phyloP scores from a whole-genome alignment of 768 basidiomycete species.

The Dendrothele bispora region DNA sequence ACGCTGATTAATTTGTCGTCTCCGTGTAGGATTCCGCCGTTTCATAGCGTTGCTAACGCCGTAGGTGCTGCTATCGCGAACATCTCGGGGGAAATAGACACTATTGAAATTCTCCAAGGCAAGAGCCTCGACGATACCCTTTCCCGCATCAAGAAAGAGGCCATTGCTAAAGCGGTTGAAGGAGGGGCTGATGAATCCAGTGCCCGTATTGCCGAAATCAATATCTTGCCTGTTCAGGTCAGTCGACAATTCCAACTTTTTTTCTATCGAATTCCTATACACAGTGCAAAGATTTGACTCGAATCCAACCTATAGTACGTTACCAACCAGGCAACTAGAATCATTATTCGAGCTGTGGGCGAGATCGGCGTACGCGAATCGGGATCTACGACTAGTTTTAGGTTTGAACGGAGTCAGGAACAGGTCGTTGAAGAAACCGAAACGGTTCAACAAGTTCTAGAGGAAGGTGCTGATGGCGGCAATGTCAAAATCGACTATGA shows the following conservation, averaged over 20 bases:
- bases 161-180: slow-evolving; percentile 43
- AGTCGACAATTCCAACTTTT: too few relatives aligned
- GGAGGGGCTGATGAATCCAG: slow-evolving; percentile 44
- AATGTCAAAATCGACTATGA: slow-evolving; percentile 27
- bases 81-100: slow-evolving; percentile 45
- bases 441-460: slow-evolving; percentile 10
- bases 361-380: slow-evolving; percentile 33
- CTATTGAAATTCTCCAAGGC: slow-evolving; percentile 39
- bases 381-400: too few relatives aligned
- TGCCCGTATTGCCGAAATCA: slow-evolving; percentile 54
- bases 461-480: slow-evolving; percentile 15
- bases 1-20: neutral
- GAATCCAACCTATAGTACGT: slow-evolving; percentile 47
- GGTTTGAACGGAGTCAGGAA: too few relatives aligned
- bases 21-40: slow-evolving; percentile 23
- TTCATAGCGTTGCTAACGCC: slow-evolving; percentile 58
- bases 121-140: slow-evolving; percentile 30
- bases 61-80: slow-evolving; percentile 52
- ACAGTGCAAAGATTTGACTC: slow-evolving; percentile 3
- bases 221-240: slow-evolving; percentile 53
- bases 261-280: slow-evolving; percentile 2
- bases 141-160: slow-evolving; percentile 34
- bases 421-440: slow-evolving; percentile 11
- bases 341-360: slow-evolving; percentile 64
- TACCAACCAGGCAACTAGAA: slow-evolving; percentile 47